Evolutionary conservation across 441 rosid species (phyloP).

Genomic region (Sinapis alba): DNA sequence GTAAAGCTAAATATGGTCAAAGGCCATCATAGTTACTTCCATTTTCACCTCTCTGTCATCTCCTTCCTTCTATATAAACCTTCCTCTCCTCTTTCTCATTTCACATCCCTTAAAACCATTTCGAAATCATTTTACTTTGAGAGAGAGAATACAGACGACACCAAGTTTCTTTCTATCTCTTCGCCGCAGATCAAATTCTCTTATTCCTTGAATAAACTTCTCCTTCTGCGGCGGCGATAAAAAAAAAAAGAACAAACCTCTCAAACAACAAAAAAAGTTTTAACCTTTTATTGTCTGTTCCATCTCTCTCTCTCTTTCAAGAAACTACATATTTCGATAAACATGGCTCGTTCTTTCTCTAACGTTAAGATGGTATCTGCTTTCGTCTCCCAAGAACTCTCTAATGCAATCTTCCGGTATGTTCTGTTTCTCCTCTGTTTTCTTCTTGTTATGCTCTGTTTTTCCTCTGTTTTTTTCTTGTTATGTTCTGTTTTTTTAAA

Average conservation of each 20-base stretch:
- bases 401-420: conserved; percentile 39
- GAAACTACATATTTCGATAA: conserved; percentile 9
- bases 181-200: conserved; percentile 13
- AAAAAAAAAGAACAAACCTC: conserved; percentile 9
- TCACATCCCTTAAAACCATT: conserved; percentile 32
- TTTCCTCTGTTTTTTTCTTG: not conserved
- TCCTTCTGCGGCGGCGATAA: conserved; percentile 31
- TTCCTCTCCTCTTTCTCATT: conserved; percentile 9
- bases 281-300: conserved; percentile 19
- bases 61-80: conserved; percentile 29
- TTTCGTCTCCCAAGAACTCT: conserved; percentile 38
- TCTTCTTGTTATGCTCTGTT: not conserved
- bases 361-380: conserved; percentile 39
- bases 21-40: conserved; percentile 29
- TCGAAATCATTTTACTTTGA: not conserved
- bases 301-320: conserved; percentile 30
- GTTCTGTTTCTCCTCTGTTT: not conserved
- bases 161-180: conserved; percentile 28
- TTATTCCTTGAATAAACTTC: not conserved
- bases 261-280: not conserved
- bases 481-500: conserved; percentile 32
- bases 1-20: conserved; percentile 37
- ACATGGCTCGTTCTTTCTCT: conserved; percentile 39
- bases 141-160: conserved; percentile 29
- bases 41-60: not conserved